Evolutionary conservation across 2,329 filamentous ascomycete species (phyloP), one percentile per base, ranked within the genome.

Genomic region (Biscogniauxia sp.): DNA sequence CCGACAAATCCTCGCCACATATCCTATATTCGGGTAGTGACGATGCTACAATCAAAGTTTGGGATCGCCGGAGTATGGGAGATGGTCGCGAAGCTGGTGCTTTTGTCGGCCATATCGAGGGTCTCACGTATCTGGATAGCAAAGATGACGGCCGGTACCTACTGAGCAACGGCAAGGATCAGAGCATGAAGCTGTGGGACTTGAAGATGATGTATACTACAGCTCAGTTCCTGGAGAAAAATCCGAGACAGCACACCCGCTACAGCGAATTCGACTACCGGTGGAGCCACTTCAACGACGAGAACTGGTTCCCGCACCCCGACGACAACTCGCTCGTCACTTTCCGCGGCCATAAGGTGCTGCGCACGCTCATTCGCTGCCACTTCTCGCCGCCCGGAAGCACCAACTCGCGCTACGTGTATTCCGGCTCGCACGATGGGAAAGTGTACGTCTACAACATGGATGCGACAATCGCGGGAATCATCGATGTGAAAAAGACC

Each of bases 111-210:
- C 87, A 90, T 68, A 81, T 84, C 57, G 85, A 89, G 71, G 87
- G 87, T 2, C 70, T 90, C 55, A 90, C 87, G 0, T 89, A 89
- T 69, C 82, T 90, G 58, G 87, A 90, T 74, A 88, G 84, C 74
- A 90, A 90, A 70, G 86, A 86, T 56, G 87, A 90, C 70, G 87
- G 87, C 3, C 80, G 87, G 59, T 98, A 98, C 74, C 90, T 98
- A 8, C 84, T 99, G 25, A 93, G 89, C 66, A 99, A 99, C 70
- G 92, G 88, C 63, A 99, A 98, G 73, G 95, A 99, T 72, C 95
- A 98, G 75, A 94, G 89, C 51, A 96, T 96, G 86, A 98, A 98
- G 77, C 83, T 99, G 0, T 99, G 95, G 95, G 95, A 99, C 74
- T 74, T 97, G 59, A 84, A 94, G 56, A 96, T 91, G 82, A 94